phyloP scores from a whole-genome alignment of 2,329 filamentous ascomycete species.

The Didymella arachidicola region DNA sequence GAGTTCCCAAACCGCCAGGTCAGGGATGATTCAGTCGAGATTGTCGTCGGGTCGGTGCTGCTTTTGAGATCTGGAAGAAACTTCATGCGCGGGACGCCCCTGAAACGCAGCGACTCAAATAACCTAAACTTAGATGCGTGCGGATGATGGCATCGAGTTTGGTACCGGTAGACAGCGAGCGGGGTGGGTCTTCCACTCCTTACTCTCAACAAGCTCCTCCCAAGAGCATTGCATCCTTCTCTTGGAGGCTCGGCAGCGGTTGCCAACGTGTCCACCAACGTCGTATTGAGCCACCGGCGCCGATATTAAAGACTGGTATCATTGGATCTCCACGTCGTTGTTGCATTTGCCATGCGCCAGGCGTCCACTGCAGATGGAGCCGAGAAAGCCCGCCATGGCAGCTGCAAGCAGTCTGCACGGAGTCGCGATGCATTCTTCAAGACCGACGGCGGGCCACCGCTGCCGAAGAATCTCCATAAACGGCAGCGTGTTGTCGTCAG shows the following conservation, averaged over 20 bases:
- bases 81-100: conserved; percentile 16
- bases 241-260: conserved; percentile 17
- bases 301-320: conserved; percentile 7
- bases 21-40: conserved; percentile 5
- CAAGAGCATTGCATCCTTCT: conserved; percentile 1
- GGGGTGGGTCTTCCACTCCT: conserved; percentile 14
- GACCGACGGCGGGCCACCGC: conserved; percentile 14
- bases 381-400: conserved; percentile 17
- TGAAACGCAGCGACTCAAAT: conserved; percentile 11
- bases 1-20: conserved; percentile 7
- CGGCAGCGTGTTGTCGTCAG: conserved; percentile 6
- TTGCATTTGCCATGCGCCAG: conserved; percentile 24
- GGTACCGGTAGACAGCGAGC: conserved; percentile 3
- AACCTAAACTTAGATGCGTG: conserved; percentile 20
- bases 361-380: conserved; percentile 16
- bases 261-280: conserved; percentile 23
- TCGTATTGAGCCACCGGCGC: conserved; percentile 22
- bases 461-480: conserved; percentile 7
- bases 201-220: conserved; percentile 20
- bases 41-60: conserved; percentile 22
- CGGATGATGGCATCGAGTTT: conserved; percentile 15
- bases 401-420: conserved; percentile 8
- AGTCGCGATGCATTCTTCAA: conserved; percentile 13
- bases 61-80: conserved; percentile 16
- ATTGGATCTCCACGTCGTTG: conserved; percentile 16